Evolutionary conservation across 345 rosid genomes (phyloP), one percentile per base, ranked within the genome.

Genomic region (Sisymbrium irio): DNA sequence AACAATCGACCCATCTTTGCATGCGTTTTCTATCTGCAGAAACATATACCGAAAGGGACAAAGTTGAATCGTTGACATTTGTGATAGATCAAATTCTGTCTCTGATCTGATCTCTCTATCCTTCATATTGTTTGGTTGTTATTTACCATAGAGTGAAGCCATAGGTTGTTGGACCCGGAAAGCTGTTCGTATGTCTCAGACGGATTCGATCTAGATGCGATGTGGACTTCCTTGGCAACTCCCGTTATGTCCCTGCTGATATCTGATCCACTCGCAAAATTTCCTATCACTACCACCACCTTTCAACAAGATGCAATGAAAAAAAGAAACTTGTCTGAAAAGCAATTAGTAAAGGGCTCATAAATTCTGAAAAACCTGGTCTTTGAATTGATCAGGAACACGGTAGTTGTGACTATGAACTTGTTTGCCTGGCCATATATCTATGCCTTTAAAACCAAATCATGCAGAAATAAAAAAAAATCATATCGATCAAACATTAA

Each of bases 341-440:
- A 33, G 30, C 10, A n/a, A 37, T 27, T 28, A 63, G 72, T 55
- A 41, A 56, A 59, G 8, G 11, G 53, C 46, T 45, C 1, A 45
- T 14, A 20, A 5, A 3, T 27, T 62, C 0, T 4, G 61, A 59
- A 55, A 82, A 84, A 65, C 84, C 88, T 4, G 93, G 89, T 65
- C 72, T 64, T 54, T 35, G 73, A 83, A 89, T 37, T 84, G 86
- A 53, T 62, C 60, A 1, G 95, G 93, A 62, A 72, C 59, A 25
- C 98, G 86, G 42, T 94, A 91, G 51, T 82, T 94, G 80, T 91
- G 97, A 78, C 98, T 89, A 77, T 94, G 92, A 63, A 88, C 67
- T 70, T 91, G 96, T 88, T 87, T 91, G 44, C 98, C 97, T 0
- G 95, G 98, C 98, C 98, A 94, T 51, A 73, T 62, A 60, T 81